Base-by-base conservation (phyloP, 352 stramenopile genomes). In the Phytophthora tubulina region DNA sequence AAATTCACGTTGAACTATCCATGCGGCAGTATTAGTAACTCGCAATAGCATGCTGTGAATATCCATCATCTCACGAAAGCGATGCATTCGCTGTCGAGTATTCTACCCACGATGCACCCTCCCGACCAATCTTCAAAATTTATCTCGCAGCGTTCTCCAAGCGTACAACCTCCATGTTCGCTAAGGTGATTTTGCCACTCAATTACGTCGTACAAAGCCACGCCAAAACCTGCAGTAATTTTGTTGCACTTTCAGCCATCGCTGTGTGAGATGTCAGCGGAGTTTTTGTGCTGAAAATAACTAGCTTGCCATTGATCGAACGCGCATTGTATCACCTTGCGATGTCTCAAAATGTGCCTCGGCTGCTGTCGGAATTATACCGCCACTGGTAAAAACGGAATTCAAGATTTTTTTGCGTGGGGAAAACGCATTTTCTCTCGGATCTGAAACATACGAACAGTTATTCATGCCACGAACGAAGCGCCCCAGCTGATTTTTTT, bases 301-400 rank as follows among this genome's bases (percentile, higher is more conserved):
- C 65, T 68, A 15, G 33, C 9, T 14, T 73, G 41, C 65, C 65
- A 73, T 32, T 68, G 32, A 2, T 68, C 35, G 6, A 73, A 68
- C 30, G 41, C 27, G 59, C 30, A 35, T 17, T 68, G 41, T 15
- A 73, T 46, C 5, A 27, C 30, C n/a, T 73, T 73, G 33, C 42
- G 41, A 21, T 21, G 21, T 14, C 32, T 44, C 8, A 42, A 50
- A 59, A 67, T 21, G 2, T 35, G 41, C 30, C 68, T 73, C 11
- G 68, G 44, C 31, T 73, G 56, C 10, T 1, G 4, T 15, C 53
- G 36, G n/a, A 72, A 62, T 58, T 62, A 0, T 53, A 17, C 31
- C 55, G 46, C 64, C 64, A 72, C 21, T 58, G 48, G 9, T 67
- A 51, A 11, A 72, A 72, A 11, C 55, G 38, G 4, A 27, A 50